Evolutionary conservation across 176 grass and related monocot genomes (phyloP).

Genomic region (Miscanthus lutarioriparius): DNA sequence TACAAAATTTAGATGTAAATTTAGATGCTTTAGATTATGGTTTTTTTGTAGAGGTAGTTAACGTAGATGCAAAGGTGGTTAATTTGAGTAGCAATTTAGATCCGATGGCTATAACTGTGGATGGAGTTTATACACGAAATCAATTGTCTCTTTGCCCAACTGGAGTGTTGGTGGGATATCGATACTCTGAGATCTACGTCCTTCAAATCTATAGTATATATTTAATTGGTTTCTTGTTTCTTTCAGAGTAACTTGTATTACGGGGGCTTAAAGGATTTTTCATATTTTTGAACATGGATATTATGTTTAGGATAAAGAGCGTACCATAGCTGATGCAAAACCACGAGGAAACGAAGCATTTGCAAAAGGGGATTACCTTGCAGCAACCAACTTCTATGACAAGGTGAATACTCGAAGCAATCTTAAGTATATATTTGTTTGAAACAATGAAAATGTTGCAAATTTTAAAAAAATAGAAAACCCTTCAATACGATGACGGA

Average conservation of each 20-base stretch:
- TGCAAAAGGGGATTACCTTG: not conserved
- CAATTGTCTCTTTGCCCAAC: slow-evolving; percentile 11
- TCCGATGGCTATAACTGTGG: too few species aligned
- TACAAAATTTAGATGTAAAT: too few species aligned
- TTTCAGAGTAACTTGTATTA: not conserved
- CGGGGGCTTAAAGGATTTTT: too few species aligned
- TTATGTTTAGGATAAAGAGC: not conserved
- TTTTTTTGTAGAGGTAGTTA: too few species aligned
- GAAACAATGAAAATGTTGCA: not conserved
- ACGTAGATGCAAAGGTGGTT: too few species aligned
- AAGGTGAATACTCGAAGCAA: not conserved
- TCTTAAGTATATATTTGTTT: not conserved
- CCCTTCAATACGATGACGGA: too few species aligned
- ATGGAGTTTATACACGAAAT: too few species aligned
- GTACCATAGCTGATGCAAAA: not conserved
- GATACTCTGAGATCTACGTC: not conserved
- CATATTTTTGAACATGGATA: too few species aligned
- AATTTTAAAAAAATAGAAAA: too few species aligned
- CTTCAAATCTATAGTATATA: not conserved
- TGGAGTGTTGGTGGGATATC: slow-evolving; percentile 14
- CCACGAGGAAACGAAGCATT: slow-evolving; percentile 14
- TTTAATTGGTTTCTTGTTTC: not conserved
- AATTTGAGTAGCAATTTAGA: too few species aligned
- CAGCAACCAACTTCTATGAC: not conserved
- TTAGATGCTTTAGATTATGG: too few species aligned